phyloP scores from a whole-genome alignment of 768 basidiomycete species.

The Suillus subluteus region DNA sequence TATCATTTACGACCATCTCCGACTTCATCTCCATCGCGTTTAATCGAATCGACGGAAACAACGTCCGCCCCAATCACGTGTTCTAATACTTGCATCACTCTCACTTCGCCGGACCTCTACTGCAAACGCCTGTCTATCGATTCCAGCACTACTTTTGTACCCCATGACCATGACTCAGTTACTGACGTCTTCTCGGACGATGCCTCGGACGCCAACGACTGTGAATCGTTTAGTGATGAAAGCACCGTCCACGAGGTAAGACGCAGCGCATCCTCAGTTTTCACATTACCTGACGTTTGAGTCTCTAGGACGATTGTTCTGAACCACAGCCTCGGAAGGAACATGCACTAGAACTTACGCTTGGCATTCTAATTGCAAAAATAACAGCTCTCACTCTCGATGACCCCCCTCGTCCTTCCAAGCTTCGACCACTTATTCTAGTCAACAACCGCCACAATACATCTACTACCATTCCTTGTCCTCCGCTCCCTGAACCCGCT shows the following conservation, averaged over 20 bases:
- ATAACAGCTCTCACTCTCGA: background rate
- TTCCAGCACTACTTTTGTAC: background rate
- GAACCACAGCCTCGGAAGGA: background rate
- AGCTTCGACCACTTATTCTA: background rate
- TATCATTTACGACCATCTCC: too few relatives aligned
- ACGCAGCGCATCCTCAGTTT: background rate
- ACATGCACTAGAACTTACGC: background rate
- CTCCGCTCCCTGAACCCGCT: background rate
- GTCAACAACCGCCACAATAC: background rate
- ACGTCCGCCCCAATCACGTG: background rate
- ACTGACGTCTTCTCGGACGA: background rate
- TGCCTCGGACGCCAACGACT: background rate
- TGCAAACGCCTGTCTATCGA: background rate
- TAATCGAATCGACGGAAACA: constrained; percentile 1
- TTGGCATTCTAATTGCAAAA: background rate
- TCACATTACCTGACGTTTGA: background rate
- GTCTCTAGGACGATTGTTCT: background rate
- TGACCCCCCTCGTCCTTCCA: background rate
- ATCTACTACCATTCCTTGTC: background rate
- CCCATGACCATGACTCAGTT: background rate
- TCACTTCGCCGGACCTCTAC: background rate
- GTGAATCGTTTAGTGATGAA: background rate
- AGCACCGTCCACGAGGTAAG: background rate
- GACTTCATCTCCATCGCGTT: background rate
- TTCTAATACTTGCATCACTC: background rate